Evolutionary conservation across 2,329 filamentous ascomycete species (phyloP).

Genomic region (Fonsecaea pedrosoi): DNA sequence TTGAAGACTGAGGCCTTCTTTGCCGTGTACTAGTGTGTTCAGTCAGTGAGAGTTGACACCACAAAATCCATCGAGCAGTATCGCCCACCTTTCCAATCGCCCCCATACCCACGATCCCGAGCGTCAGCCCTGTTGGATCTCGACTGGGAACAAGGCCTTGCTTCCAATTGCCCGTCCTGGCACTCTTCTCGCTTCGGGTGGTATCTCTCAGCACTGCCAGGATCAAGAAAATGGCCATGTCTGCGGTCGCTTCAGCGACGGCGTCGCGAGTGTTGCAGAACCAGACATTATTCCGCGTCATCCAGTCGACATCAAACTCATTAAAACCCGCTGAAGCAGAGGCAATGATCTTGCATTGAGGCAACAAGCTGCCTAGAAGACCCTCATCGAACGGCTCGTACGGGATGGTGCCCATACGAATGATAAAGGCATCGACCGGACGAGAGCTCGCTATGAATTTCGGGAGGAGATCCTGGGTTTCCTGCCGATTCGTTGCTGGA

Average conservation of each 20-base stretch:
- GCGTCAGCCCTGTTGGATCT: constrained; percentile 54
- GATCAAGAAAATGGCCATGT: constrained; percentile 59
- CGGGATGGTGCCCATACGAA: constrained; percentile 58
- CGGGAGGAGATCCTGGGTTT: constrained; percentile 49
- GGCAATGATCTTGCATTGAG: constrained; percentile 54
- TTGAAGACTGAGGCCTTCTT: constrained; percentile 75
- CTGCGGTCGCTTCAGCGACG: constrained; percentile 60
- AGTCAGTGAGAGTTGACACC: background rate
- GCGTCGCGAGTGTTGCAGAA: constrained; percentile 64
- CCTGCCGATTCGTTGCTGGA: constrained; percentile 46
- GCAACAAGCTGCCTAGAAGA: constrained; percentile 50
- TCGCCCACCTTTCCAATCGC: constrained; percentile 51
- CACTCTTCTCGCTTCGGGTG: constrained; percentile 48
- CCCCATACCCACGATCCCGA: constrained; percentile 60
- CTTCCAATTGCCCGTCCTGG: constrained; percentile 51
- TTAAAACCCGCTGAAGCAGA: constrained; percentile 55
- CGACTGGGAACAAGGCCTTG: constrained; percentile 45
- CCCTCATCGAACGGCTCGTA: constrained; percentile 60
- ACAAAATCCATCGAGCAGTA: no score
- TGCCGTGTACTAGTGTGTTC: constrained; percentile 22
- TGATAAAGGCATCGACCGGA: constrained; percentile 57
- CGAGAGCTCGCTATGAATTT: constrained; percentile 36
- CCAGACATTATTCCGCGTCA: constrained; percentile 57
- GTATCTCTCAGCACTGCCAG: constrained; percentile 58
- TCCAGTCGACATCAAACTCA: constrained; percentile 75